phyloP scores from a whole-genome alignment of 176 grass and related monocot species.

The Canna indica region DNA sequence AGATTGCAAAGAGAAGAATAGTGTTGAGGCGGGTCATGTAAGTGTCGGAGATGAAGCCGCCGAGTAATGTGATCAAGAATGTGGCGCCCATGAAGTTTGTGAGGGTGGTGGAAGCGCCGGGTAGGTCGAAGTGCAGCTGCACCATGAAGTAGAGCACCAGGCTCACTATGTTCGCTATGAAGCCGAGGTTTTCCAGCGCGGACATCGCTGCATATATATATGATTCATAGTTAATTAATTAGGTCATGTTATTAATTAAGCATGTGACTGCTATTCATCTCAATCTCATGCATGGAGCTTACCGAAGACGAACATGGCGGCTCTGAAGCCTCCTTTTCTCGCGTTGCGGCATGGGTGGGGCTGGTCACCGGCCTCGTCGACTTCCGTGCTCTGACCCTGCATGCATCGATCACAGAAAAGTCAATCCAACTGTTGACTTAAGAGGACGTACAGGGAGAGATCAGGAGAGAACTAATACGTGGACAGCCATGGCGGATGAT shows the following conservation, averaged over 20 bases:
- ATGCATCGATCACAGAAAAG: neutral
- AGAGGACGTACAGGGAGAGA: neutral
- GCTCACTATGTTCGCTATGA: slow-evolving; percentile 42
- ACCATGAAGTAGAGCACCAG: slow-evolving; percentile 40
- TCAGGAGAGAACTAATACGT: neutral
- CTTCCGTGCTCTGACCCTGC: neutral
- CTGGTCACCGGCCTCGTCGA: neutral
- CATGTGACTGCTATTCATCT: no score
- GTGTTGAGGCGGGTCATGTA: slow-evolving; percentile 51
- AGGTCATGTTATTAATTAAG: no score
- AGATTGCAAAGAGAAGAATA: slow-evolving; percentile 28
- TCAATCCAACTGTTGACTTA: neutral
- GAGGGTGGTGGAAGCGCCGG: slow-evolving; percentile 35
- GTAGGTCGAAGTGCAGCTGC: slow-evolving; percentile 35
- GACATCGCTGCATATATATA: slow-evolving; percentile 30
- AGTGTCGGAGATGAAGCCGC: slow-evolving; percentile 45
- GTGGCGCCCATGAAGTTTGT: slow-evolving; percentile 60
- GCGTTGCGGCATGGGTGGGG: neutral
- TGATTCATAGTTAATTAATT: neutral
- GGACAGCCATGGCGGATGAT: neutral
- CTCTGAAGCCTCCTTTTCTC: neutral
- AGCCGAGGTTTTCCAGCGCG: slow-evolving; percentile 40
- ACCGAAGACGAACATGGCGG: slow-evolving; percentile 7
- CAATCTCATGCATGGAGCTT: no score
- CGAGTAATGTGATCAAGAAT: slow-evolving; percentile 43